These are phyloP conservation scores for Colletotrichum sp. DNA, from an alignment of 2,329 filamentous ascomycete genomes.

Conservation along the genomic window DNA sequence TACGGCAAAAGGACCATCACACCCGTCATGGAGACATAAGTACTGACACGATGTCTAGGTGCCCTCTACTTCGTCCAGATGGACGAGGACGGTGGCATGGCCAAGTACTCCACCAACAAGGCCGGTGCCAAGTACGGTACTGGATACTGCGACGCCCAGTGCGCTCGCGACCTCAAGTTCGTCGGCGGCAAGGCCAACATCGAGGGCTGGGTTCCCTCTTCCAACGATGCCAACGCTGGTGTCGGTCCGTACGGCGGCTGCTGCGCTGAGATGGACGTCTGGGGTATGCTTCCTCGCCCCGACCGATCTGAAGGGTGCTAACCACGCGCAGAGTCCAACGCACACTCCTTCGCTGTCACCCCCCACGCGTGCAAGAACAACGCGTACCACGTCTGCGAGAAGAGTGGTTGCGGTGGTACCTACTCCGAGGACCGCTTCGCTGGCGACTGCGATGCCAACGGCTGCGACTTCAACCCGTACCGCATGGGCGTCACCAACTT, in stretches of 20 bases:
- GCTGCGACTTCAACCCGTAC: constrained; percentile 71
- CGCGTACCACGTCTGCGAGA: constrained; percentile 39
- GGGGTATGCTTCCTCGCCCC: constrained; percentile 48
- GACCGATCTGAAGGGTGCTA: background rate
- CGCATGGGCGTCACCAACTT: constrained; percentile 64
- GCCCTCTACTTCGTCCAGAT: constrained; percentile 66
- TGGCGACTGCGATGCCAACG: constrained; percentile 68
- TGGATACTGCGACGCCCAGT: constrained; percentile 58
- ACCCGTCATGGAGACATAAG: fast-evolving
- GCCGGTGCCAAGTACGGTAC: constrained; percentile 59
- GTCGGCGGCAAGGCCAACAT: constrained; percentile 50
- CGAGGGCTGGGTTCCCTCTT: constrained; percentile 50
- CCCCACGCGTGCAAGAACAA: constrained; percentile 58
- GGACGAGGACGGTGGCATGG: constrained; percentile 55
- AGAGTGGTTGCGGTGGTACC: constrained; percentile 50
- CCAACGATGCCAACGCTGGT: constrained; percentile 57
- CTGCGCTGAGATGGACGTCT: constrained; percentile 64
- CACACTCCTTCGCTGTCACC: constrained; percentile 59
- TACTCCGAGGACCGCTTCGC: constrained; percentile 55
- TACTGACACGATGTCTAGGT: constrained; percentile 34
- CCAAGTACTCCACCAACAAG: constrained; percentile 48
- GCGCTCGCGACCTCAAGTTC: constrained; percentile 52
- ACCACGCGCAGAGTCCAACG: constrained; percentile 49
- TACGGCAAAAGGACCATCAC: background rate
- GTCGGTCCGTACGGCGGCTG: constrained; percentile 54